Percentiles rank a stretch among this genome's conserved stretches.
Conservation (phyloP, 2,329 filamentous ascomycete genomes). For the Byssoonygena ceratinophila region DNA sequence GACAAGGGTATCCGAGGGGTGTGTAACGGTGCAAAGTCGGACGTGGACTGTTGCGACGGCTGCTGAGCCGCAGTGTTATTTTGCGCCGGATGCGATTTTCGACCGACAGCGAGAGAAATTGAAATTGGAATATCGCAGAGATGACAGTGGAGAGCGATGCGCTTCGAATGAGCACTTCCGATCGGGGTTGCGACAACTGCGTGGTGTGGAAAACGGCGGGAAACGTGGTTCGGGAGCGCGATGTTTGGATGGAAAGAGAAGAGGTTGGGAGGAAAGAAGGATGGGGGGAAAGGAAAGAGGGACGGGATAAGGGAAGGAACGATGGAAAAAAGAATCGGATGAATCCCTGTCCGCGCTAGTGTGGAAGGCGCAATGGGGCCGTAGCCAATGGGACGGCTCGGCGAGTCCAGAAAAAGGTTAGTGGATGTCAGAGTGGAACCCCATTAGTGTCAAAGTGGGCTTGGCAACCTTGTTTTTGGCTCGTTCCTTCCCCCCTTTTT, state of each 20-base stretch:
- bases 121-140: slow-evolving; percentile 1
- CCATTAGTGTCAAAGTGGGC: slow-evolving; percentile 8
- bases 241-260: slow-evolving; percentile 4
- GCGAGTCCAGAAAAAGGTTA: background rate
- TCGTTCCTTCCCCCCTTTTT: background rate
- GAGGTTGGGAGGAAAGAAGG: slow-evolving; percentile 2
- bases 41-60: slow-evolving; percentile 9
- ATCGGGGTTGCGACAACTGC: slow-evolving; percentile 14
- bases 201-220: background rate
- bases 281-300: background rate
- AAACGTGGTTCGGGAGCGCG: background rate
- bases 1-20: background rate
- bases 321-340: slow-evolving; percentile 1
- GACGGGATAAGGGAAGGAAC: background rate
- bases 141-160: slow-evolving; percentile 2
- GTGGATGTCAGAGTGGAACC: background rate
- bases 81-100: slow-evolving; percentile 14
- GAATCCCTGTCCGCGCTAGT: slow-evolving; percentile 8
- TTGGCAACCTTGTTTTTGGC: slow-evolving; percentile 8
- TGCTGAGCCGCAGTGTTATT: background rate
- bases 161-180: slow-evolving; percentile 7
- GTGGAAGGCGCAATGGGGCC: background rate
- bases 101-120: slow-evolving; percentile 1
- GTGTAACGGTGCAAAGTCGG: slow-evolving; percentile 4
- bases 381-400: background rate